Evolutionary conservation across 352 stramenopile genomes (phyloP).

Genomic region (Phytopythium chamaehyphon): DNA sequence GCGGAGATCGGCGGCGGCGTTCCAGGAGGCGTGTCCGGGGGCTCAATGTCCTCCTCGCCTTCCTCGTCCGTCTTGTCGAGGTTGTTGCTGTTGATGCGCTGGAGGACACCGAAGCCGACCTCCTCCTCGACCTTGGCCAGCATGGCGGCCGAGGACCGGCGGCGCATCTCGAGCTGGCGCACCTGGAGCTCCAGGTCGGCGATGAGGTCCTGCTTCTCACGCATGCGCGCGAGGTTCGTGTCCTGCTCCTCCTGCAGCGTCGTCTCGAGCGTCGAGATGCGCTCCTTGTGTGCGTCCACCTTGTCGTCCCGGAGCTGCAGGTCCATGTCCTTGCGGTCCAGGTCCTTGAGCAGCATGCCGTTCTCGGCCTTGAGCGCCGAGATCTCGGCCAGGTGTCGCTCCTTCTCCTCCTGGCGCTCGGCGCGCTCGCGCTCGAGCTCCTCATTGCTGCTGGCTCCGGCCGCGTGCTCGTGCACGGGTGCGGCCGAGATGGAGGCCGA

Average conservation of each 20-base stretch:
- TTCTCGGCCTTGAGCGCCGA: conserved; percentile 65
- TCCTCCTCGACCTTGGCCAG: conserved; percentile 33
- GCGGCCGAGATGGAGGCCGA: conserved; percentile 16
- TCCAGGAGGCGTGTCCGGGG: conserved; percentile 64
- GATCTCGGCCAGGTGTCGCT: conserved; percentile 47
- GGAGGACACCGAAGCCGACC: conserved; percentile 48
- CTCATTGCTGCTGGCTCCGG: conserved; percentile 25
- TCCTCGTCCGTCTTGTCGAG: conserved; percentile 9
- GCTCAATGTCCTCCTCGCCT: conserved; percentile 29
- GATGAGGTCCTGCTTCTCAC: conserved; percentile 72
- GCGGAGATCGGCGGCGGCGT: conserved; percentile 72
- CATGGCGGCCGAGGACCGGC: conserved; percentile 44
- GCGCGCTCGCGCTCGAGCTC: conserved; percentile 39
- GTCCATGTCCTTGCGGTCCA: conserved; percentile 65
- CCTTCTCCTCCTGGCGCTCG: conserved; percentile 34
- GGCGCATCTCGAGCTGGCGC: conserved; percentile 52
- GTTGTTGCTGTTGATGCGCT: conserved; percentile 22
- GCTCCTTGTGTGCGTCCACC: conserved; percentile 52
- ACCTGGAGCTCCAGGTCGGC: conserved; percentile 58
- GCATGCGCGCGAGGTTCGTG: conserved; percentile 51
- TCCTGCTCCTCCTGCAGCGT: conserved; percentile 63
- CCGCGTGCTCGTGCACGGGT: conserved; percentile 1
- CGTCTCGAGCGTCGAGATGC: conserved; percentile 53
- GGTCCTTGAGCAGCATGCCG: conserved; percentile 63
- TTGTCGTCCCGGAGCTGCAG: conserved; percentile 67